Percentiles rank a stretch among this genome's conserved stretches.
phyloP scores from a whole-genome alignment of 106 monocot species.

The Apostasia shenzhenica region DNA sequence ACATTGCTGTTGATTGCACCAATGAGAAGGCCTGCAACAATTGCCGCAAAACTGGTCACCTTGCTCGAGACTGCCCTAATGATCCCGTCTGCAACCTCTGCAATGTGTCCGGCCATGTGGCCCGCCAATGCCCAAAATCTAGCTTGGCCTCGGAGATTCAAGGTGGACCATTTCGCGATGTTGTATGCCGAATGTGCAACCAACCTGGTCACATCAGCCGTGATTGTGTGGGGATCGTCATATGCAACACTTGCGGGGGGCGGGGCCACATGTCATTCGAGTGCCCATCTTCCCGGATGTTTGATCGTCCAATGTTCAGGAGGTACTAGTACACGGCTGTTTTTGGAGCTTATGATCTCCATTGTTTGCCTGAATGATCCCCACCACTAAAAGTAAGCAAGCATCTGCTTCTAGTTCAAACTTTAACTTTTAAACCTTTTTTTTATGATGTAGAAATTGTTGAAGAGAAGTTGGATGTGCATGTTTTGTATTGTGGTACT shows the following conservation, averaged over 20 bases:
- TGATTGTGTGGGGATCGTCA: conserved; percentile 28
- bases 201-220: conserved; percentile 66
- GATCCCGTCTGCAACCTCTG: conserved; percentile 76
- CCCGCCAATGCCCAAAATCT: conserved; percentile 52
- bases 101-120: conserved; percentile 69
- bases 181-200: conserved; percentile 52
- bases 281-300: conserved; percentile 40
- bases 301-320: conserved; percentile 27
- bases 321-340: conserved; percentile 23
- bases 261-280: conserved; percentile 51
- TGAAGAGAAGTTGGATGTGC: too few species aligned
- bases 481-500: too few species aligned
- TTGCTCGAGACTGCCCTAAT: conserved; percentile 70
- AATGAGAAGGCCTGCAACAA: conserved; percentile 86
- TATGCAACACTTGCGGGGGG: conserved; percentile 58
- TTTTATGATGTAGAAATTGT: too few species aligned
- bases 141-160: conserved; percentile 35
- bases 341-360: too few species aligned
- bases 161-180: conserved; percentile 24
- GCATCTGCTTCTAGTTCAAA: too few species aligned
- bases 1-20: conserved; percentile 57
- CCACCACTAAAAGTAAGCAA: too few species aligned
- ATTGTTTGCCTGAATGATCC: too few species aligned
- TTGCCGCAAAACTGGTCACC: conserved; percentile 66
- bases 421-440: too few species aligned